Percentiles rank a stretch among this genome's conserved stretches.
Conservation (phyloP, 768 basidiomycete species). For the Phanerodontia chrysosporium region DNA sequence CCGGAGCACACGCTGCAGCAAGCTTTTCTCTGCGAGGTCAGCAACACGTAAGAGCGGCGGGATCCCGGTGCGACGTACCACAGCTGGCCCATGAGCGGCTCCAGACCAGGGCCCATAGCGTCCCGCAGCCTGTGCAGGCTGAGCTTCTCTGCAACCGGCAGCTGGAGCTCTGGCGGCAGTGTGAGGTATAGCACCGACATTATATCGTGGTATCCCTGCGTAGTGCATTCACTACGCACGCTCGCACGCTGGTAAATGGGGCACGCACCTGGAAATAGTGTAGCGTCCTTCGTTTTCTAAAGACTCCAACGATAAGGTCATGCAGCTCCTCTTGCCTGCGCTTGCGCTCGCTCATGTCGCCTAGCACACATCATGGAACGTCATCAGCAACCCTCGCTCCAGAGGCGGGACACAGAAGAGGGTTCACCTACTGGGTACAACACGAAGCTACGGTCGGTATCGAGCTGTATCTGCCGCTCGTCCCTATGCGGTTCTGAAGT, state of each 20-base stretch:
- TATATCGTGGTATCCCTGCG: constrained; percentile 89
- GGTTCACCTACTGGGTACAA: constrained; percentile 83
- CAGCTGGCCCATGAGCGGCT: constrained; percentile 79
- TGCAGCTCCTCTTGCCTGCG: constrained; percentile 63
- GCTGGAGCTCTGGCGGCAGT: constrained; percentile 53
- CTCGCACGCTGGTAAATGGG: background rate
- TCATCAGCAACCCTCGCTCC: background rate
- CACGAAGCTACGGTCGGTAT: constrained; percentile 92
- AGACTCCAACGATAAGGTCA: constrained; percentile 66
- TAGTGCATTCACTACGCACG: background rate
- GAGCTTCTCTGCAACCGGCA: constrained; percentile 62
- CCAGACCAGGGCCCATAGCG: constrained; percentile 82
- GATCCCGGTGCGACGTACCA: constrained; percentile 37
- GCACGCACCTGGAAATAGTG: constrained; percentile 75
- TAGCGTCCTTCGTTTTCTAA: constrained; percentile 67
- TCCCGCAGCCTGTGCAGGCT: constrained; percentile 80
- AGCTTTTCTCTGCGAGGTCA: constrained; percentile 33
- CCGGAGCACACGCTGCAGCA: constrained; percentile 69
- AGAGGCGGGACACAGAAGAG: constrained; percentile 4
- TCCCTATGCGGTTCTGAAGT: constrained; percentile 50
- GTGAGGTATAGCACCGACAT: constrained; percentile 80
- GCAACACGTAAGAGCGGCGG: background rate
- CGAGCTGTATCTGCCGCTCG: constrained; percentile 82
- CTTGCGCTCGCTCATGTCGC: constrained; percentile 38
- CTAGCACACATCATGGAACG: constrained; percentile 6